A percentile compares a stretch with the other conserved stretches of the same genome.
Evolutionary conservation across 768 basidiomycete species (phyloP).

Genomic region (Neoboletus subvelutipes): DNA sequence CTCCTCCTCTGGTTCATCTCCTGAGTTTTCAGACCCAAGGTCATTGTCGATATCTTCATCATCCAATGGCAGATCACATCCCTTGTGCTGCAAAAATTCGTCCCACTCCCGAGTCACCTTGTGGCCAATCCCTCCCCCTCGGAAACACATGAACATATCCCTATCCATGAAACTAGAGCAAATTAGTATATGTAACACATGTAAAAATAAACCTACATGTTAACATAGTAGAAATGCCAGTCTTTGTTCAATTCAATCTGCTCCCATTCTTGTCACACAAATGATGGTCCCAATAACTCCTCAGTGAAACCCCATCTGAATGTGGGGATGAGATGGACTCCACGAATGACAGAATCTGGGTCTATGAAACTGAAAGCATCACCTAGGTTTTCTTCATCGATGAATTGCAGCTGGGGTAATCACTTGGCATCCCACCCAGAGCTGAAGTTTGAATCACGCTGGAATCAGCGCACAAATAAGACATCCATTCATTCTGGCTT

Average conservation of each 20-base stretch:
- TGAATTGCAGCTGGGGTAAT: constrained; percentile 40
- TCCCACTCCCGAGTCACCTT: constrained; percentile 12
- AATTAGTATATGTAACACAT: not conserved
- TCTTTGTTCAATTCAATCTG: constrained; percentile 10
- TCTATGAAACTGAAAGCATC: constrained; percentile 47
- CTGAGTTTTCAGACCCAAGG: no score
- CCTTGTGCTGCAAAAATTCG: not conserved
- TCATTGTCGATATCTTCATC: not conserved
- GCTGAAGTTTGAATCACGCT: constrained; percentile 21
- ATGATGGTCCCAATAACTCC: not conserved
- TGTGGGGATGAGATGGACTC: constrained; percentile 42
- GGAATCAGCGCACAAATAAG: constrained; percentile 43
- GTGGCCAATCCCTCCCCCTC: not conserved
- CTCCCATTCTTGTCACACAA: not conserved
- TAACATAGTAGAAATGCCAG: constrained; percentile 29
- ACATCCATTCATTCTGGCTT: constrained; percentile 34
- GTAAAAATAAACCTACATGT: not conserved
- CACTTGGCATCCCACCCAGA: constrained; percentile 27
- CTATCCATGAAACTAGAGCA: not conserved
- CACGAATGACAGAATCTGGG: constrained; percentile 40
- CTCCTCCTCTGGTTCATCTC: no score
- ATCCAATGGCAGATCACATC: not conserved
- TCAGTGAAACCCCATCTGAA: constrained; percentile 23
- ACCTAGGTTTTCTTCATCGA: constrained; percentile 22
- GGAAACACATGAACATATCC: not conserved